Percentiles rank a stretch among this genome's conserved stretches.
Evolutionary conservation across 2,329 filamentous ascomycete species (phyloP).

Genomic region (Pseudocercospora ulei): DNA sequence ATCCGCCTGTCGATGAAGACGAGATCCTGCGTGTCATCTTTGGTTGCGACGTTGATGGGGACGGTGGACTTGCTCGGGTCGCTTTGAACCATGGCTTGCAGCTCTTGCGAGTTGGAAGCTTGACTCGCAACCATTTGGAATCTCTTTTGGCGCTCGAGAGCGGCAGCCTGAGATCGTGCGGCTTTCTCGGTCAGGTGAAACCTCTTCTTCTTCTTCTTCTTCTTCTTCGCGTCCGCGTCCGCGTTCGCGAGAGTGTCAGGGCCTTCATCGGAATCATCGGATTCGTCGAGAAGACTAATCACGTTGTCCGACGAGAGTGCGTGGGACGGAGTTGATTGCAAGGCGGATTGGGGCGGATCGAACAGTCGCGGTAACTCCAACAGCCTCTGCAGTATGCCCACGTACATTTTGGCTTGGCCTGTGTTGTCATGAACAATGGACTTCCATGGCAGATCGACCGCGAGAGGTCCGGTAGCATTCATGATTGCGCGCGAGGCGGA

Average conservation of each 20-base stretch:
- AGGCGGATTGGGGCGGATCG: slow-evolving; percentile 11
- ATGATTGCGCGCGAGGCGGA: neutral
- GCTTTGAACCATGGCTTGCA: slow-evolving; percentile 21
- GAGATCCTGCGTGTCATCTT: slow-evolving; percentile 47
- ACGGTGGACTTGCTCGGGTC: slow-evolving; percentile 33
- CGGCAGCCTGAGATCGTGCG: slow-evolving; percentile 19
- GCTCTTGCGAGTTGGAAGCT: slow-evolving; percentile 20
- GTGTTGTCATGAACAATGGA: slow-evolving; percentile 1
- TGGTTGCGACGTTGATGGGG: slow-evolving; percentile 56
- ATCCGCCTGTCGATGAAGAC: slow-evolving; percentile 59
- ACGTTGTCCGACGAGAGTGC: neutral
- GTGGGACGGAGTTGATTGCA: slow-evolving; percentile 3
- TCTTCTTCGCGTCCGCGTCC: slow-evolving; percentile 15
- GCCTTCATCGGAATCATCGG: slow-evolving; percentile 19
- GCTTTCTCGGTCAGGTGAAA: slow-evolving; percentile 16
- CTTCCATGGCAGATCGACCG: slow-evolving; percentile 6
- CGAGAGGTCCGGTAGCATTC: neutral
- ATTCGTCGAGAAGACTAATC: slow-evolving; percentile 12
- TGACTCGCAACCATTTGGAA: slow-evolving; percentile 20
- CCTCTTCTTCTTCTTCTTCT: slow-evolving; percentile 20
- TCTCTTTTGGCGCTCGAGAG: slow-evolving; percentile 18
- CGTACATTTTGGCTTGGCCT: slow-evolving; percentile 4
- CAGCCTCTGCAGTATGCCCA: slow-evolving; percentile 10
- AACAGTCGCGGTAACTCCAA: slow-evolving; percentile 19
- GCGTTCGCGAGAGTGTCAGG: slow-evolving; percentile 4